Conservation (phyloP, 1,139 yeast genomes). For the Kodamaea arcana region DNA sequence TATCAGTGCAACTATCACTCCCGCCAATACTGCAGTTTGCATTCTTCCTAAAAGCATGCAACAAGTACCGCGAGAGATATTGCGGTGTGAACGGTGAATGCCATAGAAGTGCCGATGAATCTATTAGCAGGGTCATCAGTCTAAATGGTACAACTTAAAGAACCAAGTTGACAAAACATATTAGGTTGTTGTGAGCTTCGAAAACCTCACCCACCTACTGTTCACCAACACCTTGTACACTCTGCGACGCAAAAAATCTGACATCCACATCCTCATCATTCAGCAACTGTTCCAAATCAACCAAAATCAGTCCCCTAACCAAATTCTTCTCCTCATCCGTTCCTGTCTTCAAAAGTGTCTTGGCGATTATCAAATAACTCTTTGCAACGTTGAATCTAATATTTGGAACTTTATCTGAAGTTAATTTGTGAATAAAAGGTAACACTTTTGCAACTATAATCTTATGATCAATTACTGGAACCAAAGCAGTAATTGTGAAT, state of each 20-base stretch:
- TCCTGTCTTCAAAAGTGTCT: conserved; percentile 34
- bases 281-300: conserved; percentile 60
- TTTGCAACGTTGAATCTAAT: conserved; percentile 94
- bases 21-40: too few relatives aligned
- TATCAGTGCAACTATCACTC: neutral
- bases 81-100: too few relatives aligned
- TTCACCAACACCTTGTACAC: conserved; percentile 39
- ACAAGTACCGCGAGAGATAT: too few relatives aligned
- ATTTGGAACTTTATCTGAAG: conserved; percentile 84
- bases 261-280: conserved; percentile 87
- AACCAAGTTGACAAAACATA: too few relatives aligned
- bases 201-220: too few relatives aligned
- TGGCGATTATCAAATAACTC: conserved; percentile 61
- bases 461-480: conserved; percentile 59
- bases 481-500: conserved; percentile 77
- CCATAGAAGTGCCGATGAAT: too few relatives aligned
- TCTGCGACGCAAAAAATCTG: conserved; percentile 72
- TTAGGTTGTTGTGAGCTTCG: too few relatives aligned
- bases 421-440: conserved; percentile 72
- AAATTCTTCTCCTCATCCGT: conserved; percentile 25
- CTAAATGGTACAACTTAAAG: too few relatives aligned
- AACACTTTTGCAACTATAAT: conserved; percentile 63
- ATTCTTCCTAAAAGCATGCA: too few relatives aligned
- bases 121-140: too few relatives aligned
- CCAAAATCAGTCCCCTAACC: conserved; percentile 54